Conservation (phyloP, 306 rosid species). For the Prunus persica region Prunus_persica_NCBIv2 NC_034010.1:5659001-5659500, state of each 20-base stretch:
- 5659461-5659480: constrained; percentile 52
- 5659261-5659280: neutral
- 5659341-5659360: constrained; percentile 13
- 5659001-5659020: no score
- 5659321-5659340: neutral
- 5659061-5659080: no score
- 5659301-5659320: neutral
- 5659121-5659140: no score
- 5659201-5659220: neutral
- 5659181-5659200: no score
- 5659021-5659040: no score
- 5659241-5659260: neutral
- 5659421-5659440: constrained; percentile 52
- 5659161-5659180: no score
- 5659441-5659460: constrained; percentile 59
- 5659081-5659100: no score
- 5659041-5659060: no score
- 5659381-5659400: neutral
- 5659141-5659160: no score
- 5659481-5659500: constrained; percentile 33
- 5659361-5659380: constrained; percentile 33
- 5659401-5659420: neutral
- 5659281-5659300: neutral
- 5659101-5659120: no score
- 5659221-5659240: neutral